Evolutionary conservation across 805 yeast genomes (phyloP).

Genomic region (Diddensiella transvaalensis): DNA sequence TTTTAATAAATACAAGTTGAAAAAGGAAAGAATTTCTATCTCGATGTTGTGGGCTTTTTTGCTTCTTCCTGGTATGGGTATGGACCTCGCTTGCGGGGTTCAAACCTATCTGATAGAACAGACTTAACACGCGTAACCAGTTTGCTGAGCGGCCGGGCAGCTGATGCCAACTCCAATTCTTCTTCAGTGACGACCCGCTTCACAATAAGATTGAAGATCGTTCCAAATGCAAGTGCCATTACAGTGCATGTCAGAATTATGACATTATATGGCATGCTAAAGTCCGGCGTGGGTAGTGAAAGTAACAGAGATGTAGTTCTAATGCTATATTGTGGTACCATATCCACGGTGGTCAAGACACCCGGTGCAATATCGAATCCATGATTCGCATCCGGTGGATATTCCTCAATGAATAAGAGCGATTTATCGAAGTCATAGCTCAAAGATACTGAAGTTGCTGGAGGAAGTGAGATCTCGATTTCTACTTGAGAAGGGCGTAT

Average conservation of each 20-base stretch:
- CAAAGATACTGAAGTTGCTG: constrained; percentile 54
- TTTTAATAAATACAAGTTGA: too few species aligned
- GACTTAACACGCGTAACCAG: constrained; percentile 1
- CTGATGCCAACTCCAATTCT: constrained; percentile 36
- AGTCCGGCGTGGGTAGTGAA: constrained; percentile 93
- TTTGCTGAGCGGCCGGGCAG: constrained; percentile 11
- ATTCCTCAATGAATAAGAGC: constrained; percentile 76
- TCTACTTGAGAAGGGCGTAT: constrained; percentile 81
- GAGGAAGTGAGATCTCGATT: constrained; percentile 60
- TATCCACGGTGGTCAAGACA: constrained; percentile 55
- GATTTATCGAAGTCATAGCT: constrained; percentile 85
- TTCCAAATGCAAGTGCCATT: constrained; percentile 88
- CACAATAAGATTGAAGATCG: constrained; percentile 71
- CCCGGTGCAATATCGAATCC: constrained; percentile 96
- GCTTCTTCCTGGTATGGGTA: constrained; percentile 11
- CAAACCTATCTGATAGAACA: constrained; percentile 4
- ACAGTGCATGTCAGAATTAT: constrained; percentile 90
- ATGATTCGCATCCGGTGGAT: constrained; percentile 99
- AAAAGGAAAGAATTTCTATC: too few species aligned
- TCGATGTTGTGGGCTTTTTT: neutral
- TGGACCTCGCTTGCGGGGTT: constrained; percentile 16
- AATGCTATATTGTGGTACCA: constrained; percentile 23
- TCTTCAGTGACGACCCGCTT: constrained; percentile 74
- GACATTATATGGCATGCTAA: constrained; percentile 97
- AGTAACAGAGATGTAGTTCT: constrained; percentile 86